A percentile compares a stretch with the other conserved stretches of the same genome.
Evolutionary conservation across 495 filamentous ascomycete species (phyloP).

Genomic region (Lentithecium fluviatile): DNA sequence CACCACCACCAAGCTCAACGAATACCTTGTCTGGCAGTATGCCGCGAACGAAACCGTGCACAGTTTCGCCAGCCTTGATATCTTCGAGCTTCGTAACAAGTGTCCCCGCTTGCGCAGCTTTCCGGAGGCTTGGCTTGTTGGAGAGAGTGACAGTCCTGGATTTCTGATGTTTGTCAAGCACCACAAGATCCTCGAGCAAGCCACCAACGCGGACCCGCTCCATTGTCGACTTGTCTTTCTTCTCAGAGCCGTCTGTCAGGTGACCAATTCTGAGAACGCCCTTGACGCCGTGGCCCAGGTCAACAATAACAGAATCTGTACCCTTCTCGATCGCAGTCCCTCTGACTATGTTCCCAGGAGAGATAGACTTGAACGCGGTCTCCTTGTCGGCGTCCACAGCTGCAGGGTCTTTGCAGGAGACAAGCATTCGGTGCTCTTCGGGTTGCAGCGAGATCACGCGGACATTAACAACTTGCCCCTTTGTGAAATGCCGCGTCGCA

Average conservation of each 20-base stretch:
- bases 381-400: conserved; percentile 73
- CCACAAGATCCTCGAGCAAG: conserved; percentile 74
- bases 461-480: conserved; percentile 87
- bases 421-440: conserved; percentile 66
- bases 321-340: conserved; percentile 84
- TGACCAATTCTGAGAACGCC: conserved; percentile 74
- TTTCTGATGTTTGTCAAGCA: conserved; percentile 73
- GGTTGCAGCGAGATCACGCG: conserved; percentile 76
- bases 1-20: conserved; percentile 73
- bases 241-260: conserved; percentile 73
- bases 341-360: conserved; percentile 66
- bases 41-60: conserved; percentile 82
- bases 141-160: conserved; percentile 71
- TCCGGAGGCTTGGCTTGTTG: conserved; percentile 76
- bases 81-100: conserved; percentile 68
- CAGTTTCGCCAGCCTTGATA: conserved; percentile 62
- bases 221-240: conserved; percentile 69
- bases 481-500: conserved; percentile 80
- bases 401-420: conserved; percentile 89
- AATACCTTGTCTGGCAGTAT: conserved; percentile 76
- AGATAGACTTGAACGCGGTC: conserved; percentile 67
- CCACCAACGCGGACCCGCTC: conserved; percentile 81
- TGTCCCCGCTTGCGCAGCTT: conserved; percentile 63
- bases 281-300: conserved; percentile 70
- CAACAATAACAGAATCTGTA: conserved; percentile 71